phyloP scores from a whole-genome alignment of 2,329 filamentous ascomycete species.

The Pseudogymnoascus sp. region DNA sequence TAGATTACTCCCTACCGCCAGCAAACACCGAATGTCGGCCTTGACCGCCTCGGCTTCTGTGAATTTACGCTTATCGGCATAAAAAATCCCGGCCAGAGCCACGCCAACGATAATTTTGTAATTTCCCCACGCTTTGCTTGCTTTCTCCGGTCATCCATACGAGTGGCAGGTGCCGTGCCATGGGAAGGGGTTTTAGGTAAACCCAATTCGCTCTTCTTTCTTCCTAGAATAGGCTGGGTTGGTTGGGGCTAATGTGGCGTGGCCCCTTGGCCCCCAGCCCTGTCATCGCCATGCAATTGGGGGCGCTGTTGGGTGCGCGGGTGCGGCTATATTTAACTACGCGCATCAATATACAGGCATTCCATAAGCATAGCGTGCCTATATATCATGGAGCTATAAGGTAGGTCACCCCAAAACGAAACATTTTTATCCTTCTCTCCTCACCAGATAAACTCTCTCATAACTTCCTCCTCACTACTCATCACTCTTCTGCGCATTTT shows the following conservation, averaged over 20 bases:
- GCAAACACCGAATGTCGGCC: background rate
- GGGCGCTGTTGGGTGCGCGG: background rate
- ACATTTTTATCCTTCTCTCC: background rate
- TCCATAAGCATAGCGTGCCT: background rate
- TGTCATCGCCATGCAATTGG: background rate
- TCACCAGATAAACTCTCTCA: background rate
- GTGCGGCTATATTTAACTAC: slow-evolving; percentile 1
- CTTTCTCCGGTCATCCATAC: background rate
- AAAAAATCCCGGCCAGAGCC: background rate
- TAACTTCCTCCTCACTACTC: background rate
- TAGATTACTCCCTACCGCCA: background rate
- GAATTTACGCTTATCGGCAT: background rate
- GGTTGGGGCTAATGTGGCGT: background rate
- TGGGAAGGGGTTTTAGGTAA: background rate
- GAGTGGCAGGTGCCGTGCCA: background rate
- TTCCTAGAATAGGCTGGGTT: background rate
- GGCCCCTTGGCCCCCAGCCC: background rate
- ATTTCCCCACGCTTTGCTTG: background rate
- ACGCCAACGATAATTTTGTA: background rate
- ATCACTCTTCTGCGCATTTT: background rate
- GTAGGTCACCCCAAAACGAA: background rate
- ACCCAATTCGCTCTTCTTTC: no score
- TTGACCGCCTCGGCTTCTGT: background rate
- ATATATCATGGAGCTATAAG: background rate
- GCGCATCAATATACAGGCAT: background rate